Evolutionary conservation across 768 basidiomycete genomes (phyloP).

Genomic region (Boletus subparvulus): DNA sequence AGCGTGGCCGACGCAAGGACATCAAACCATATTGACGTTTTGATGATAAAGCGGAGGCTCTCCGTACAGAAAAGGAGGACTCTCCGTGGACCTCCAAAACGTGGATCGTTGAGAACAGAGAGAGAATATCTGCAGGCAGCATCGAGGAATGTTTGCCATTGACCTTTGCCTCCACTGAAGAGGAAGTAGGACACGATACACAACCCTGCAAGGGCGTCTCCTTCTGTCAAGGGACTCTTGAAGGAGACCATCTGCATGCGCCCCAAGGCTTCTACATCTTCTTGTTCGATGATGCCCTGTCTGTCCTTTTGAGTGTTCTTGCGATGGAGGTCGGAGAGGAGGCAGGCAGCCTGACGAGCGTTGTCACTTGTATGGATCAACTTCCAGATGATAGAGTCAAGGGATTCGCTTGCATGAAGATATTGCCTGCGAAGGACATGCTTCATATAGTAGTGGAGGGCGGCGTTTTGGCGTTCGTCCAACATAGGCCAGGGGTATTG

Average conservation of each 20-base stretch:
- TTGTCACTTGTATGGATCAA: constrained; percentile 47
- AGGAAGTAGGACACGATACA: constrained; percentile 75
- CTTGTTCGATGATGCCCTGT: constrained; percentile 17
- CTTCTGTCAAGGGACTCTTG: constrained; percentile 41
- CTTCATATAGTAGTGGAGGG: constrained; percentile 50
- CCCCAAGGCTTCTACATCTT: constrained; percentile 25
- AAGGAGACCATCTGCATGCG: constrained; percentile 24
- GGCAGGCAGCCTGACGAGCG: constrained; percentile 57
- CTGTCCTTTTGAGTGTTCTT: constrained; percentile 30
- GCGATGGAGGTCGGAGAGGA: constrained; percentile 62
- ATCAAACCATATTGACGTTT: constrained; percentile 86
- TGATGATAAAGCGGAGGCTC: constrained; percentile 71
- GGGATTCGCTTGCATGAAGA: constrained; percentile 55
- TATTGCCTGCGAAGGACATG: constrained; percentile 70
- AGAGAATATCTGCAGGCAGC: constrained; percentile 59
- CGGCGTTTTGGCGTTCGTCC: constrained; percentile 17
- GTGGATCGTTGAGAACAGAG: constrained; percentile 41
- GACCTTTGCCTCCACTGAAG: constrained; percentile 72
- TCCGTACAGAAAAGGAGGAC: constrained; percentile 46
- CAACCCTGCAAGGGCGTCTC: constrained; percentile 77
- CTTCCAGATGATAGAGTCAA: constrained; percentile 48
- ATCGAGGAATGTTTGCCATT: constrained; percentile 66
- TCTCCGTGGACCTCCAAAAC: constrained; percentile 40
- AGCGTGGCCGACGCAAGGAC: constrained; percentile 77
- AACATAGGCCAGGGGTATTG: constrained; percentile 15